These are phyloP conservation scores for Ampelocalamus luodianensis DNA, from an alignment of 176 grass and related monocot species.

Conservation along the genomic window DNA sequence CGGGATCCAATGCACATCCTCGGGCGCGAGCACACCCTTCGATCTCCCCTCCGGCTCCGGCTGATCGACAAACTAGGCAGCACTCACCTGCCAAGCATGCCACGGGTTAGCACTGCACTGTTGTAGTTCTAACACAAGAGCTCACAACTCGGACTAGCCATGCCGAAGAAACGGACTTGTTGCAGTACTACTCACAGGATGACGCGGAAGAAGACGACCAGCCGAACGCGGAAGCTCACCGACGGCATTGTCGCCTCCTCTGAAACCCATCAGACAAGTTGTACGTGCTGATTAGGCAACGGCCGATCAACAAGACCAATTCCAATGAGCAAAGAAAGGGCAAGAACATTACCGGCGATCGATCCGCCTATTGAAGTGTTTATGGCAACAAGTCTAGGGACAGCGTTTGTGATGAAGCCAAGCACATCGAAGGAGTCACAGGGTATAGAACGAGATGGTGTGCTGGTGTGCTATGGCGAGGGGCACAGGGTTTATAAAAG, in stretches of 20 bases:
- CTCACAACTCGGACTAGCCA: not conserved
- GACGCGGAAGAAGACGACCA: conserved; percentile 43
- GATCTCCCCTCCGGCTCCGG: not conserved
- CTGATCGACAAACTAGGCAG: not conserved
- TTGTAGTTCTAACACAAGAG: not conserved
- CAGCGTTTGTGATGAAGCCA: not conserved
- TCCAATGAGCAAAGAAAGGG: not conserved
- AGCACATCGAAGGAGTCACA: not conserved
- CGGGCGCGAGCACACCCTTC: not conserved
- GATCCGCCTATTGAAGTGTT: not conserved
- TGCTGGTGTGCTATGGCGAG: conserved; percentile 16
- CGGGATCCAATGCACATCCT: too few relatives aligned
- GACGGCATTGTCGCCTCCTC: conserved; percentile 41
- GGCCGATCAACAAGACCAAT: not conserved
- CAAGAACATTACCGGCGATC: not conserved
- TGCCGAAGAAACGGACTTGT: not conserved
- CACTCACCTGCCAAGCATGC: conserved; percentile 31
- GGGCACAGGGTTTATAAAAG: conserved; percentile 45
- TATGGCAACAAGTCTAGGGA: not conserved
- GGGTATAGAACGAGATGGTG: not conserved
- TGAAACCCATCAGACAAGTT: not conserved
- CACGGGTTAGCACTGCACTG: not conserved
- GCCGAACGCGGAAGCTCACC: conserved; percentile 20
- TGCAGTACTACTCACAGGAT: conserved; percentile 39
- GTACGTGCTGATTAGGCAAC: not conserved